phyloP scores from a whole-genome alignment of 345 rosid species.

The Aurinia saxatilis region DNA sequence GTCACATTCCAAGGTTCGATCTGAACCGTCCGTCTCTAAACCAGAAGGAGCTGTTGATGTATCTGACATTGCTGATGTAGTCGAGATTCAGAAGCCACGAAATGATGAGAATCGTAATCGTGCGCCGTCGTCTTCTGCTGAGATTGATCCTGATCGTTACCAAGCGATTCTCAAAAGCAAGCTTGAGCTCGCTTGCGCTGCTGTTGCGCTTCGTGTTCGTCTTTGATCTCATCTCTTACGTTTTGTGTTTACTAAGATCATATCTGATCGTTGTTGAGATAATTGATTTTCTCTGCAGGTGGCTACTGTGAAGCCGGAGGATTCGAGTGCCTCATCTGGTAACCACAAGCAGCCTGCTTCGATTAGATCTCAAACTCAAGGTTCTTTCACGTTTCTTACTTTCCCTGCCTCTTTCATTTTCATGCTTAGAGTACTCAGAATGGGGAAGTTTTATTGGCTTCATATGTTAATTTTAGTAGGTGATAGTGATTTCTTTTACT shows the following conservation, averaged over 20 bases:
- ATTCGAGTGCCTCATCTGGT: constrained; percentile 28
- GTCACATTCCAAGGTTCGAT: constrained; percentile 1
- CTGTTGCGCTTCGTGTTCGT: constrained; percentile 27
- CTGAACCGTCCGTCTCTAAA: constrained; percentile 31
- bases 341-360: constrained; percentile 21
- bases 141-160: constrained; percentile 32
- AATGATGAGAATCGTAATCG: neutral
- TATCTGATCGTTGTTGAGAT: too few relatives aligned
- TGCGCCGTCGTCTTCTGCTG: constrained; percentile 11
- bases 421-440: too few relatives aligned
- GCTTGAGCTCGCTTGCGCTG: constrained; percentile 69
- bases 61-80: constrained; percentile 27
- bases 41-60: constrained; percentile 8
- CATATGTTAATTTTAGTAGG: neutral
- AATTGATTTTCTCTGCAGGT: constrained; percentile 27
- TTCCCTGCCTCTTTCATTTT: too few relatives aligned
- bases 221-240: neutral
- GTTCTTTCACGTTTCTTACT: neutral
- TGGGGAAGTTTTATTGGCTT: too few relatives aligned
- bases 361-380: constrained; percentile 32
- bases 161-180: constrained; percentile 50
- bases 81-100: constrained; percentile 26
- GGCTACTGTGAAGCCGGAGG: constrained; percentile 40
- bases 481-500: neutral
- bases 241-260: neutral